Evolutionary conservation across 2,329 filamentous ascomycete genomes (phyloP), one percentile per base, ranked within the genome.

Genomic region (Botrytis tulipae): DNA sequence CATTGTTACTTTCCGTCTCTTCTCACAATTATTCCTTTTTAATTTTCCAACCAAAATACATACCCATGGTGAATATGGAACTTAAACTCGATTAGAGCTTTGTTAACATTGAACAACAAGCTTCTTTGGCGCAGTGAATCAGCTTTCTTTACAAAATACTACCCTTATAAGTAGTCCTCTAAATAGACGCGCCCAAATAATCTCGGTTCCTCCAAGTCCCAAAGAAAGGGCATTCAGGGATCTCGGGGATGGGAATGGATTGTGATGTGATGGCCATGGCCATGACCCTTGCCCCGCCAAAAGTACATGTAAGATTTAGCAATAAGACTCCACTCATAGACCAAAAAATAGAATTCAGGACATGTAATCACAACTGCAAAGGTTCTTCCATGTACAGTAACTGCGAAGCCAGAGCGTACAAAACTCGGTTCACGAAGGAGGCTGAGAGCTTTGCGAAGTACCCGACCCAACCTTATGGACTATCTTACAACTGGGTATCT

Each of bases 231-330:
- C 35, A 57, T 57, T 25, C 25, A 68, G 25, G 66, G 66, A 57
- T 68, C n/a, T 54, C 66, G 48, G 48, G 25, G 42, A 57, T 57
- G 37, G 32, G 32, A n/a, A 42, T 62, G 35, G 25, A 67, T 44
- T 35, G 48, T 37, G 22, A 60, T 70, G 20, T 61, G 44, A 66
- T 32, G 12, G 51, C 51, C 51, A 69, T 69, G 66, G 57, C 46
- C 16, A 61, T 70, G 37, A 46, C 54, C 46, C 46, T 22, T 32
- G 65, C 65, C 59, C 51, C 67, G 32, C 37, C 51, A 46, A 61
- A 70, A 70, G 22, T 46, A 59, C 67, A 70, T 70, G 67, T 70
- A 44, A 70, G 54, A 61, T 46, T 32, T 29, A 20, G 25, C 35
- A 14, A 40, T 10, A 22, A 29, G 42, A 57, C 35, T 68, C 65